Base-by-base conservation (phyloP, 1,284 basidiomycete genomes). In the Schizophyllum commune region DNA sequence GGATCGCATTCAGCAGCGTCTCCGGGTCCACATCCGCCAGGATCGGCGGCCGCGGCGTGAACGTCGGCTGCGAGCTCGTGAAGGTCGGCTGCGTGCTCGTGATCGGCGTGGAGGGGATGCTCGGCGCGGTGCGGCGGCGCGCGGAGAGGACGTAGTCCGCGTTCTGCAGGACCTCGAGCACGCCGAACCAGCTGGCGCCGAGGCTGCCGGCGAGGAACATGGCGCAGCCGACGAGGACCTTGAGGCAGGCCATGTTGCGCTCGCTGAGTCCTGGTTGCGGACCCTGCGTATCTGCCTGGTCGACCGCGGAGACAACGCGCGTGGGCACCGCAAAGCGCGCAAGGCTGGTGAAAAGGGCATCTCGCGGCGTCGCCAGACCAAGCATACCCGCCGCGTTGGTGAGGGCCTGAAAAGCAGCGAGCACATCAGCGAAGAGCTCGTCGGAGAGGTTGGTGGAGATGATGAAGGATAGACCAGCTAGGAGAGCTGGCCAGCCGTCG, bases 331-430 rank as follows among this genome's bases (percentile, higher is more conserved):
- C 90, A 64, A 93, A 90, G 65, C 93, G 92, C 19, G 92, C 85
- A 11, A 98, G 82, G 54, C 86, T 90, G 20, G 86, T 91, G 68
- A 98, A 85, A 73, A 98, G 92, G 0, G 94, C 93, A 66, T 98
- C 94, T n/a, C 96, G 84, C 0, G 95, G 93, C 0, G 92, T 96
- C 0, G 79, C 75, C 4, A 98, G 80, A 1, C 84, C 85, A 11
- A 98, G 83, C 72, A 92, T 90, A n/a, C 96, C 96, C 32, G 92
- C 88, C 1, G 93, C 92, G 61, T 92, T 90, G 3, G 91, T 91
- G 72, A 97, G 85, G 39, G 89, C 88, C 67, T 95, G 91, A 65
- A 92, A 86, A 60, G 89, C 88, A 1, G 86, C 80, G 11, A 96
- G 80, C 2, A 91, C 87, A 62, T 94, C 92, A 7, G 88, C 86